A percentile compares a stretch with the other conserved stretches of the same genome.
These are phyloP conservation scores for Hymenoscyphus scutula DNA, from an alignment of 2,329 filamentous ascomycete species.

Conservation along the genomic window DNA sequence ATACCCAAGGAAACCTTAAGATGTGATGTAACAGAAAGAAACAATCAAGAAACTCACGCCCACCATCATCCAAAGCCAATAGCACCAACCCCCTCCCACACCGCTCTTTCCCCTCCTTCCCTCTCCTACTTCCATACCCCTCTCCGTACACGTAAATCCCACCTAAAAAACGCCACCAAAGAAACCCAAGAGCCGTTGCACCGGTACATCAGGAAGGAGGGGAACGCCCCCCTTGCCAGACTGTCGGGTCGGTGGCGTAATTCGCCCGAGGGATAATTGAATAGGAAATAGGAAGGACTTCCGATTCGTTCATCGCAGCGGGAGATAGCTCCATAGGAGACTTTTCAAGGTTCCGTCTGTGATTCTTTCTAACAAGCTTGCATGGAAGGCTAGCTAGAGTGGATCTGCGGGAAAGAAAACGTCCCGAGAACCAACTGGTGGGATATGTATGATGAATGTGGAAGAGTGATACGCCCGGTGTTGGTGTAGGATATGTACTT, in stretches of 20 bases:
- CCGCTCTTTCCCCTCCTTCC: neutral
- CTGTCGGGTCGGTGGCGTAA: neutral
- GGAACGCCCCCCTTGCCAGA: neutral
- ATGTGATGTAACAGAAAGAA: neutral
- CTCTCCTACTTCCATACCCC: neutral
- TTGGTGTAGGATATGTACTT: neutral
- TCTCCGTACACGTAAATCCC: neutral
- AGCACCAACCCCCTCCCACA: neutral
- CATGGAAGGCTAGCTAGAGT: neutral
- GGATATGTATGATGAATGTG: neutral
- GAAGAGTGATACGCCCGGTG: neutral
- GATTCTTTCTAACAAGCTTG: neutral
- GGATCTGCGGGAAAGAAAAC: neutral
- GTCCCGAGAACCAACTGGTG: neutral
- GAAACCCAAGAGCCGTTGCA: neutral
- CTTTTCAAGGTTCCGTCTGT: neutral
- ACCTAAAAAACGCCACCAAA: neutral
- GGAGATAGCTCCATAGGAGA: neutral
- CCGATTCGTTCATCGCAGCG: neutral
- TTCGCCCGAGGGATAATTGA: neutral
- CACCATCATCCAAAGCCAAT: neutral
- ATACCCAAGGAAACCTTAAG: neutral
- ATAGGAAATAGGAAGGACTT: neutral
- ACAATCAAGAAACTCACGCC: neutral
- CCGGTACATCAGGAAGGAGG: neutral